These are phyloP conservation scores for Blastocystis sp. DNA, from an alignment of 352 stramenopile species.

Conservation along the genomic window DNA sequence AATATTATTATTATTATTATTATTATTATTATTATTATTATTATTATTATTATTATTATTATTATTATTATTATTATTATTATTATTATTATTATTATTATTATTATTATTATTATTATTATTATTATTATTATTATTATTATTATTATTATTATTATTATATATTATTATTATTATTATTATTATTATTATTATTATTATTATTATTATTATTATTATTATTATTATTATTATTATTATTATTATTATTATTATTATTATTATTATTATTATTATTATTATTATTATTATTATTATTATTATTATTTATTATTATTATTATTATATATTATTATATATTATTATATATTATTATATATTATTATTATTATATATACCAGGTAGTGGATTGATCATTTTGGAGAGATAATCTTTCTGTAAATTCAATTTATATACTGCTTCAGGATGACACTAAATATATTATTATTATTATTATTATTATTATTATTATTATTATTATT, in stretches of 20 bases:
- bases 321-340: conserved; percentile 34
- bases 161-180: conserved; percentile 13
- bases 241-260: conserved; percentile 19
- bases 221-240: not conserved
- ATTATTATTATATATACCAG: conserved; percentile 35
- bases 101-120: conserved; percentile 1
- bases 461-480: too few relatives aligned
- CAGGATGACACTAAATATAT: too few relatives aligned
- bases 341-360: conserved; percentile 31
- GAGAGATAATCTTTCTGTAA: conserved; percentile 23
- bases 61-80: not conserved
- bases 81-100: not conserved
- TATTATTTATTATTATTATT: conserved; percentile 27
- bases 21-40: too few relatives aligned
- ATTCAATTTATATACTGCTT: not conserved
- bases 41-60: not conserved
- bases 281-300: conserved; percentile 14
- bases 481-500: too few relatives aligned
- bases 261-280: conserved; percentile 31
- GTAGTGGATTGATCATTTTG: conserved; percentile 31
- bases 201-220: not conserved
- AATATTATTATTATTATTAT: too few relatives aligned
- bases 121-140: not conserved
- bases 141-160: conserved; percentile 3
- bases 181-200: not conserved